These are phyloP conservation scores for Fragaria nilgerrensis DNA, from an alignment of 306 rosid species.

Conservation along the genomic window DNA sequence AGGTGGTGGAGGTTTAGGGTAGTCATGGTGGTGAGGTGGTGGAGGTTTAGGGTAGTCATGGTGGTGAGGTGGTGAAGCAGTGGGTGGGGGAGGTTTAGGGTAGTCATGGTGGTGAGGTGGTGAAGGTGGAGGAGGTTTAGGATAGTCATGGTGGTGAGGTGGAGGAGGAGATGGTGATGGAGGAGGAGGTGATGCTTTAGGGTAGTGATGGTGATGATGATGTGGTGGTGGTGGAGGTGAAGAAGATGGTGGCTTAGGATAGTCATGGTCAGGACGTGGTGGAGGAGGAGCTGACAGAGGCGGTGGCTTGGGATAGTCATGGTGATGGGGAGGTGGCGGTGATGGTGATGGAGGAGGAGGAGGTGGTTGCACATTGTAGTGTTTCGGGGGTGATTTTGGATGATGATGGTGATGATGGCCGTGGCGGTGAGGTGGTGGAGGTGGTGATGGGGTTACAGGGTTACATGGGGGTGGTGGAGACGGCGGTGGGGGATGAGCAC, in stretches of 20 bases:
- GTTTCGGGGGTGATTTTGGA: constrained; percentile 26
- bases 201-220: constrained; percentile 17
- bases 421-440: constrained; percentile 27
- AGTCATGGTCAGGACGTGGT: constrained; percentile 12
- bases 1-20: not conserved
- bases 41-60: constrained; percentile 11
- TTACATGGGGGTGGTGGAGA: constrained; percentile 11
- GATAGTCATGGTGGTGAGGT: constrained; percentile 1
- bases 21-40: not conserved
- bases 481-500: constrained; percentile 9
- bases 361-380: constrained; percentile 19
- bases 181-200: constrained; percentile 13
- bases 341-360: constrained; percentile 24
- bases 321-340: constrained; percentile 22
- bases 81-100: not conserved
- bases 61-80: not conserved
- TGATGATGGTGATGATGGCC: constrained; percentile 20
- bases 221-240: not conserved
- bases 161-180: not conserved
- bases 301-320: constrained; percentile 5
- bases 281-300: not conserved
- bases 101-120: constrained; percentile 7
- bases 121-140: not conserved
- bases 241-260: constrained; percentile 12
- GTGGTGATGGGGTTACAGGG: constrained; percentile 20